Evolutionary conservation across 345 rosid genomes (phyloP).

Genomic region (Acer campestre): DNA sequence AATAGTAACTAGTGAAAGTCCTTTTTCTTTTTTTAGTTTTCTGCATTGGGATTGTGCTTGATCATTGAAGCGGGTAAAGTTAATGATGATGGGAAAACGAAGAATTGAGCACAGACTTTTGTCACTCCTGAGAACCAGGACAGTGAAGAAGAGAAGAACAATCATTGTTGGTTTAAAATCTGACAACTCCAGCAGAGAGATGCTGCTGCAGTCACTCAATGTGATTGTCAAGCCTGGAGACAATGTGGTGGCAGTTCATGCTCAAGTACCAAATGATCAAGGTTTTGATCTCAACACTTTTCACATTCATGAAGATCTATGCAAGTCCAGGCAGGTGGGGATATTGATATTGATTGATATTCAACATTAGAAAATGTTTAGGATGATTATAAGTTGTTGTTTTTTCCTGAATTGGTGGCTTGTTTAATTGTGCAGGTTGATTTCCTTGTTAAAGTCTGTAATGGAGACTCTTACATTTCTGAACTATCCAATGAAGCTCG

Average conservation of each 20-base stretch:
- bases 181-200: slow-evolving; percentile 33
- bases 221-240: slow-evolving; percentile 27
- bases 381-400: neutral
- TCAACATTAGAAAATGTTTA: neutral
- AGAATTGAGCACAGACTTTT: slow-evolving; percentile 13
- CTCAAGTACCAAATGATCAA: slow-evolving; percentile 27
- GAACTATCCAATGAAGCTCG: slow-evolving; percentile 38
- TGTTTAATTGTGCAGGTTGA: slow-evolving; percentile 31
- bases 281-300: slow-evolving; percentile 40
- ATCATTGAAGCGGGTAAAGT: neutral
- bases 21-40: neutral
- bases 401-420: neutral
- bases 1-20: neutral
- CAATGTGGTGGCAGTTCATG: slow-evolving; percentile 40
- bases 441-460: slow-evolving; percentile 39
- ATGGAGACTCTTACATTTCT: slow-evolving; percentile 33
- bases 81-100: slow-evolving; percentile 26
- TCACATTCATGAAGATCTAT: slow-evolving; percentile 44
- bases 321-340: slow-evolving; percentile 33
- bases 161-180: slow-evolving; percentile 40
- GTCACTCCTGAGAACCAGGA: slow-evolving; percentile 16
- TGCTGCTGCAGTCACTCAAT: slow-evolving; percentile 29
- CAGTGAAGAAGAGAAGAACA: slow-evolving; percentile 28
- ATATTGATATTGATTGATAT: neutral
- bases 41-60: slow-evolving; percentile 24